Conservation (phyloP, 2,329 filamentous ascomycete genomes). For the Hymenoscyphus scutula region DNA sequence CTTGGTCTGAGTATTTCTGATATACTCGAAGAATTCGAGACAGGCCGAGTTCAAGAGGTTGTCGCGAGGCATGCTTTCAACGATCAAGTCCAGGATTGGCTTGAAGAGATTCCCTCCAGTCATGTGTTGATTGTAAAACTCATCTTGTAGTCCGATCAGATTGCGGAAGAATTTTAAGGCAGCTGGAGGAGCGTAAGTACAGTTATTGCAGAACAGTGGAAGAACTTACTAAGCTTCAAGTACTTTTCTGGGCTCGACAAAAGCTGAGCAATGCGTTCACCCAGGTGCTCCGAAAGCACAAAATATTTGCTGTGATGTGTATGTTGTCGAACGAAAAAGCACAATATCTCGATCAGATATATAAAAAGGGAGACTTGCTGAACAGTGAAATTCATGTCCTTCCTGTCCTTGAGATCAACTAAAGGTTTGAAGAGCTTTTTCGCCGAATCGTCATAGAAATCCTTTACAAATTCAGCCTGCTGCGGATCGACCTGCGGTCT, state of each 20-base stretch:
- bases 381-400: slow-evolving; percentile 69
- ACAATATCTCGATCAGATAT: slow-evolving; percentile 88
- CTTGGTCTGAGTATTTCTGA: slow-evolving; percentile 79
- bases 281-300: slow-evolving; percentile 75
- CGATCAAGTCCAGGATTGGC: slow-evolving; percentile 79
- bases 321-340: slow-evolving; percentile 91
- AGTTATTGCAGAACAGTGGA: slow-evolving; percentile 13
- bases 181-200: slow-evolving; percentile 47
- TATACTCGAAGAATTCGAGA: slow-evolving; percentile 88
- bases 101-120: slow-evolving; percentile 78
- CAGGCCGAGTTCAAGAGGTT: slow-evolving; percentile 93
- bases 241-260: slow-evolving; percentile 85
- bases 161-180: slow-evolving; percentile 93
- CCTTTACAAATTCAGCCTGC: slow-evolving; percentile 79
- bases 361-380: slow-evolving; percentile 88
- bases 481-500: slow-evolving; percentile 63
- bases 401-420: slow-evolving; percentile 70
- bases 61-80: slow-evolving; percentile 83
- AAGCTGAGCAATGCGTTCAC: slow-evolving; percentile 77
- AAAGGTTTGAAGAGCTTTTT: slow-evolving; percentile 83
- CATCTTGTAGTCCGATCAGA: slow-evolving; percentile 80
- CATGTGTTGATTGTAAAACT: slow-evolving; percentile 85
- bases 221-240: slow-evolving; percentile 73
- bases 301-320: slow-evolving; percentile 84
- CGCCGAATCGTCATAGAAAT: slow-evolving; percentile 87